Conservation (phyloP, 2,329 filamentous ascomycete species). For the Cladophialophora psammophila region DNA sequence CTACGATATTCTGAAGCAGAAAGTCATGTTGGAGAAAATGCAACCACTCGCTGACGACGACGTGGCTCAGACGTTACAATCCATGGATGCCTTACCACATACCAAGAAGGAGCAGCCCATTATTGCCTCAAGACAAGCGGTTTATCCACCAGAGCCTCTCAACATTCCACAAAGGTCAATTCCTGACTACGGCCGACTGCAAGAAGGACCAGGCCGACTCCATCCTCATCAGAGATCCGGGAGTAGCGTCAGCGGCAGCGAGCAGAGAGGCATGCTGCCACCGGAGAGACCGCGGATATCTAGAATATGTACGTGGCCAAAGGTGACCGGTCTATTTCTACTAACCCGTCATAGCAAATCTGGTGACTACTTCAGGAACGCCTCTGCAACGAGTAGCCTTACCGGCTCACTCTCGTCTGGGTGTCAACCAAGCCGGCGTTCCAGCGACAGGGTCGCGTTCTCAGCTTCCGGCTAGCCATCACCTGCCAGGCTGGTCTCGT, state of each 20-base stretch:
- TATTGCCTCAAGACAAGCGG: slow-evolving; percentile 35
- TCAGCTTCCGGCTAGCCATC: slow-evolving; percentile 7
- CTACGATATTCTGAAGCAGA: slow-evolving; percentile 64
- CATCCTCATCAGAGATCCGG: slow-evolving; percentile 47
- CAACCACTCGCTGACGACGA: slow-evolving; percentile 63
- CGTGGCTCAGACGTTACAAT: slow-evolving; percentile 56
- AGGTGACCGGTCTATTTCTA: neutral
- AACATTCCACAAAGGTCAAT: slow-evolving; percentile 36
- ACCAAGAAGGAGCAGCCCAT: slow-evolving; percentile 33
- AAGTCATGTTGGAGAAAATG: slow-evolving; percentile 62
- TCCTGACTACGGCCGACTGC: slow-evolving; percentile 36
- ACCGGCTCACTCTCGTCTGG: slow-evolving; percentile 12
- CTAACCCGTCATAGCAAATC: slow-evolving; percentile 25
- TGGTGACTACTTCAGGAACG: slow-evolving; percentile 15
- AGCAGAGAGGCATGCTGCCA: slow-evolving; percentile 23
- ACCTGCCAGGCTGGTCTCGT: slow-evolving; percentile 17
- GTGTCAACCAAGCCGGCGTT: slow-evolving; percentile 27
- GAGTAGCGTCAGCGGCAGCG: slow-evolving; percentile 25
- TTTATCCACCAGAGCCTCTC: neutral
- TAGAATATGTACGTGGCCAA: slow-evolving; percentile 22
- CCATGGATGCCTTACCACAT: slow-evolving; percentile 40
- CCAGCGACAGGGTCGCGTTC: slow-evolving; percentile 18
- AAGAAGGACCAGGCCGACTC: slow-evolving; percentile 47
- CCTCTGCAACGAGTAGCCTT: slow-evolving; percentile 23
- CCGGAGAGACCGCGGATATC: slow-evolving; percentile 5